Base-by-base conservation (phyloP, 2,329 filamentous ascomycete species). In the Helotiales sp. region DNA sequence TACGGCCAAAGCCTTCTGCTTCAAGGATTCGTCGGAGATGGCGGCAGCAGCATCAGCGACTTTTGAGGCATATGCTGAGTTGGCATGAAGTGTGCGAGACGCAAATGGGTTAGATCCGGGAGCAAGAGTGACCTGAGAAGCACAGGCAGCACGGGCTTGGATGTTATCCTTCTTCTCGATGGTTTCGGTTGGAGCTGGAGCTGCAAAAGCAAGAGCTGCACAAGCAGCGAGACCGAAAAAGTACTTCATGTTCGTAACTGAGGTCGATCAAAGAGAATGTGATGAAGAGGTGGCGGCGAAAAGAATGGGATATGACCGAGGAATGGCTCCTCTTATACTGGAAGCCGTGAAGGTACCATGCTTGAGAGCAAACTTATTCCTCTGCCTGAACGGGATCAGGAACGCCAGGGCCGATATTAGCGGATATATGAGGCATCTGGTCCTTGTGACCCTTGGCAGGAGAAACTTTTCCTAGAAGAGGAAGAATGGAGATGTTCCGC, bases 61-160 rank as follows among this genome's bases (percentile, higher is more conserved):
- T 76, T 87, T 84, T 20, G 83, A 84, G n/a, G 82, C 79, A 73
- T 87, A 87, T 79, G 82, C 86, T 64, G 76, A 77, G 77, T 87
- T 87, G 74, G 84, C 82, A 80, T 83, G 86, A 72, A 83, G 78
- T 60, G 80, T 76, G 60, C 85, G 82, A 17, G 82, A 83, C 11
- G 75, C 68, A 75, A 85, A 87, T 15, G 84, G 84, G 78, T 87
- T 87, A n/a, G 71, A 71, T 7, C 67, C 69, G 64, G 71, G 61
- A 43, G 72, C 70, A 47, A 75, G 59, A 17, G 64, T 72, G 32
- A 74, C 72, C n/a, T 69, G 64, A 3, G 68, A 66, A 37, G 67
- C 50, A 61, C 71, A 74, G 52, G 70, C 69, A 59, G 66, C 67
- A 24, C 60, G 22, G 28, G 64, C 37, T 37, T 28, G 37, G 57